Percentiles rank a stretch among this genome's conserved stretches.
Conservation (phyloP, 495 filamentous ascomycete genomes). For the Staphylotrichum tortipilum region DNA sequence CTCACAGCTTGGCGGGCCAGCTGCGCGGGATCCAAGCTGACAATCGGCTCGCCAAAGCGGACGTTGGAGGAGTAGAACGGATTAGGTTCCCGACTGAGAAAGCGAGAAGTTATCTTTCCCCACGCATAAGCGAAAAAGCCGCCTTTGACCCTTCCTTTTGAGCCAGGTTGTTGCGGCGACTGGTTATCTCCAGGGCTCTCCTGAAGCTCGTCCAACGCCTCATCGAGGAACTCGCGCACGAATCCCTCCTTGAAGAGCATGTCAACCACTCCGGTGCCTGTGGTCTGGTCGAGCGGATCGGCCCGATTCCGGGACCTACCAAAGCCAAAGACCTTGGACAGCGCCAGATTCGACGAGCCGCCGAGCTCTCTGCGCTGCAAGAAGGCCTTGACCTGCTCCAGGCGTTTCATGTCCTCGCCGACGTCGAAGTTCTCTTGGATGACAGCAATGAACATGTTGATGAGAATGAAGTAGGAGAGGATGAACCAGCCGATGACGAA, state of each 20-base stretch:
- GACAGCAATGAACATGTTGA: constrained; percentile 99
- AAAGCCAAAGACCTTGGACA: constrained; percentile 80
- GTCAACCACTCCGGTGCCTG: constrained; percentile 77
- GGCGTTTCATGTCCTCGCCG: constrained; percentile 95
- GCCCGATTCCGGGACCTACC: constrained; percentile 56
- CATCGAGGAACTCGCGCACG: constrained; percentile 87
- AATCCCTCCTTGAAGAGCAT: constrained; percentile 95
- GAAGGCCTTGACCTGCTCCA: constrained; percentile 92
- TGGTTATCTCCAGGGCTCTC: constrained; percentile 30
- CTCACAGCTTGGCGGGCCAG: constrained; percentile 87
- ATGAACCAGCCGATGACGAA: constrained; percentile 97
- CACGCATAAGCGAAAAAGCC: constrained; percentile 50
- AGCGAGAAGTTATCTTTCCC: constrained; percentile 41
- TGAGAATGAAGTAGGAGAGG: constrained; percentile 85
- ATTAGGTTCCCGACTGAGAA: constrained; percentile 71
- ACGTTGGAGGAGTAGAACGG: constrained; percentile 88
- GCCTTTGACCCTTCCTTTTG: constrained; percentile 33
- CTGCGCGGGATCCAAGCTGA: constrained; percentile 70
- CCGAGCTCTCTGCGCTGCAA: constrained; percentile 84
- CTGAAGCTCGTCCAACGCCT: constrained; percentile 43
- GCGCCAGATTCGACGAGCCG: constrained; percentile 59
- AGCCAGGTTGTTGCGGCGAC: constrained; percentile 22
- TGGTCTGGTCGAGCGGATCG: constrained; percentile 81
- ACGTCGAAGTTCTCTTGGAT: constrained; percentile 99
- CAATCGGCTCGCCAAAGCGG: constrained; percentile 61